A percentile compares a stretch with the other conserved stretches of the same genome.
Conservation (phyloP, 2,329 filamentous ascomycete species). For the Setomelanomma holmii region DNA sequence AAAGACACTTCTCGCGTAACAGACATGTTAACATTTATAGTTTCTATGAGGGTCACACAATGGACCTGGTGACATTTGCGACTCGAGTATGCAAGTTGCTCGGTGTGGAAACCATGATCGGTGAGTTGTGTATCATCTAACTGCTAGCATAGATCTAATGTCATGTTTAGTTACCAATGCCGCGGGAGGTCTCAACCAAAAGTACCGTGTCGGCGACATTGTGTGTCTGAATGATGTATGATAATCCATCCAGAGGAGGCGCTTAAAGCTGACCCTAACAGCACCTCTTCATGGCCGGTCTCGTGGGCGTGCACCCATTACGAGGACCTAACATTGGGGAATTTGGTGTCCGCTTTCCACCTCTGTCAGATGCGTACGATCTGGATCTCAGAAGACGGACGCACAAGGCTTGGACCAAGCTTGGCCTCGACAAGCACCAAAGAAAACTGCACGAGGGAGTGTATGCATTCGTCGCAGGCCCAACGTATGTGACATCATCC, state of each 20-base stretch:
- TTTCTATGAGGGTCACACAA: constrained; percentile 72
- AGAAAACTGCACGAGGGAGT: constrained; percentile 68
- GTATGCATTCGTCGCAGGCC: constrained; percentile 70
- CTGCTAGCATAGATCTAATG: constrained; percentile 18
- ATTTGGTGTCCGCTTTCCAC: constrained; percentile 68
- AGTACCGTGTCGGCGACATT: constrained; percentile 70
- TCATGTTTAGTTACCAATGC: constrained; percentile 67
- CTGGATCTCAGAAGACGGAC: constrained; percentile 64
- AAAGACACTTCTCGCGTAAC: background rate
- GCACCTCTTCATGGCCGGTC: constrained; percentile 69
- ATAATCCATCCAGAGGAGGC: background rate
- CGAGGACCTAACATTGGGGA: constrained; percentile 68
- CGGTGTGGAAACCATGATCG: constrained; percentile 66
- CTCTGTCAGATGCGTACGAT: constrained; percentile 71
- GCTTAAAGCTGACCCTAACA: constrained; percentile 34
- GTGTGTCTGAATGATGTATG: constrained; percentile 69
- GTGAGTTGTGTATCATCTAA: constrained; percentile 43
- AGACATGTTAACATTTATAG: constrained; percentile 47
- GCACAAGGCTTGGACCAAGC: constrained; percentile 64
- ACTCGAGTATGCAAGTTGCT: constrained; percentile 69
- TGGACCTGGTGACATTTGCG: constrained; percentile 68
- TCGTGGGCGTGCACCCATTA: constrained; percentile 67
- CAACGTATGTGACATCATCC: constrained; percentile 56
- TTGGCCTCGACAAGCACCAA: constrained; percentile 54
- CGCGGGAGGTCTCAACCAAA: constrained; percentile 69